Evolutionary conservation across 768 basidiomycete species (phyloP), one percentile per base, ranked within the genome.

Genomic region (Lactarius evosmus): DNA sequence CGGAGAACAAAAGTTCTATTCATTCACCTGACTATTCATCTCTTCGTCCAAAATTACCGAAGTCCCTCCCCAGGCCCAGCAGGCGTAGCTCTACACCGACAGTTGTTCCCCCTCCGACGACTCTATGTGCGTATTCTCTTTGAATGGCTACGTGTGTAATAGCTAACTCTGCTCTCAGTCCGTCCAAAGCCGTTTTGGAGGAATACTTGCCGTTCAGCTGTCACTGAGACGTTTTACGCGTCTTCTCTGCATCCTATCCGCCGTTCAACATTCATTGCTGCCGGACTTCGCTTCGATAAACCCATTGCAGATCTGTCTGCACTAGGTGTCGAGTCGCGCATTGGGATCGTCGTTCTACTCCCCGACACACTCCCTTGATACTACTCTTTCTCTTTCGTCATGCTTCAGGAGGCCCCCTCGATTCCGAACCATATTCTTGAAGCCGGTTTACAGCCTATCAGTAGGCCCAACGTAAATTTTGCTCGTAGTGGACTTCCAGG

Each of bases 131-230:
- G 87, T 80, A 36, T 58, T 7, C 7, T 33, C 32, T 30, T 52
- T 9, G 16, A 16, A 29, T 22, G n/a, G 6, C 16, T 36, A 3
- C 29, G n/a, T 5, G 17, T 14, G n/a, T 34, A 58, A 16, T 58
- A 6, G 41, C 57, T 50, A 32, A 32, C 32, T 34, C 44, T 16
- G 36, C 16, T 34, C 34, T 9, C 65, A 91, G 89, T 90, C 38
- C 87, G 90, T n/a, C 89, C 90, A 0, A 88, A 84, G 7, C 88
- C 90, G 0, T 91, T 92, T 72, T 92, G 90, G 90, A 80, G 88
- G 34, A 85, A 84, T 67, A 89, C 87, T 1, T 80, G 76, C 33
- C 83, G 85, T 16, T 89, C 88, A 22, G 90, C 88, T 17, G 87
- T 91, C 1, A 80, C 87, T 52, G 82, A 79, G 4, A 82, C 87